Evolutionary conservation across 768 basidiomycete species (phyloP), one percentile per base, ranked within the genome.

Genomic region (Tricholoma terreum): DNA sequence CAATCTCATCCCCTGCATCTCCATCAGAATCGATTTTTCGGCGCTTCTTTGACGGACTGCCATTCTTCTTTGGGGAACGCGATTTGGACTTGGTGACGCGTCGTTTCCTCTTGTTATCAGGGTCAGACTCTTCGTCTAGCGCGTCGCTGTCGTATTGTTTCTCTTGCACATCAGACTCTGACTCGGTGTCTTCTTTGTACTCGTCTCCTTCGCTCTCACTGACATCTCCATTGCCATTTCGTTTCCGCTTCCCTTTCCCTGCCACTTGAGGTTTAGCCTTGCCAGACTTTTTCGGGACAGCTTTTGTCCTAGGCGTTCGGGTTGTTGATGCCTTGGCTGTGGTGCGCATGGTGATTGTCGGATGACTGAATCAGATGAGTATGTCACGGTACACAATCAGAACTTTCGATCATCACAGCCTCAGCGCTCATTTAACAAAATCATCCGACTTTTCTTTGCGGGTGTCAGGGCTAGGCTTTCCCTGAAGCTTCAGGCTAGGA

Each of bases 1-100:
- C 76, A 55, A 87, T 67, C 2, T 81, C 80, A 19, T 73, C 58
- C 2, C 78, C 80, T 21, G 67, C 74, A 1, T 75, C 76, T 14
- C 75, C 75, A 10, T 78, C 75, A 11, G 40, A 40, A 5, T 76
- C 76, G 14, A 70, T 71, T 3, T 64, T 67, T 54, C 65, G 67
- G 73, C 49, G 34, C 66, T 33, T 74, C 69, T 51, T 67, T 66
- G 19, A 63, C 58, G 27, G 15, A 52, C 61, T 22, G 58, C 65
- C 58, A 17, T 56, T 63, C 52, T 64, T 63, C 54, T 61, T 71
- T 55, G 67, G 72, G 38, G 68, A 62, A 27, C 58, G 54, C 34
- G 62, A 31, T 22, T 46, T 59, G 6, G 61, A 64, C 63, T 72
- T 72, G 73, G 58, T 17, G 70, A 50, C 3, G 65, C 50, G 33